Percentiles rank a stretch among this genome's conserved stretches.
phyloP scores from a whole-genome alignment of 2,329 filamentous ascomycete species.

The Colletotrichum aenigma region DNA sequence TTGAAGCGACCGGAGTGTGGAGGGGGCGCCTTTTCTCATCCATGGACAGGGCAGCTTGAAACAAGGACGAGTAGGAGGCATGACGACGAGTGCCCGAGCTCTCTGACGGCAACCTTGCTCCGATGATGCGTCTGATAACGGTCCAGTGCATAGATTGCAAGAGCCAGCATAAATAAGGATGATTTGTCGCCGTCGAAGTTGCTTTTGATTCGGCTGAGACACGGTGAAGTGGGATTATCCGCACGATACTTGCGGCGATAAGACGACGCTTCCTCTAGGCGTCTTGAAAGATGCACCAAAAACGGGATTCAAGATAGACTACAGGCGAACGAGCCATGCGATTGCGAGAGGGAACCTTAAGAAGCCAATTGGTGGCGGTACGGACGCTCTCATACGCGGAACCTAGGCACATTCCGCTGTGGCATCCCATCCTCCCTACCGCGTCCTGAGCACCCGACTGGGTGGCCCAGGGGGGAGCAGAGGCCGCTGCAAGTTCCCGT shows the following conservation, averaged over 20 bases:
- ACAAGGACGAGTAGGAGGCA: constrained; percentile 13
- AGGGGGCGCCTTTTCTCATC: neutral
- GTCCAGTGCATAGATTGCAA: neutral
- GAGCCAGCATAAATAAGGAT: neutral
- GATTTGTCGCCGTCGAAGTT: neutral
- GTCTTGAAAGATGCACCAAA: neutral
- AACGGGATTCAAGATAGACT: neutral
- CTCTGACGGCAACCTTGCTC: constrained; percentile 8
- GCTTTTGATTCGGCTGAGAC: neutral
- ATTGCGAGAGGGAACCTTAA: neutral
- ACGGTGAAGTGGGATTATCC: neutral
- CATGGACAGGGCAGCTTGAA: constrained; percentile 16
- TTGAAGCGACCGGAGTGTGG: neutral
- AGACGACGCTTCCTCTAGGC: neutral
- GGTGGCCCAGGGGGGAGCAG: neutral
- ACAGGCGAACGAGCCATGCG: constrained; percentile 12
- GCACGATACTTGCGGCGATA: neutral
- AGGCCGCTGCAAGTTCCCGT: constrained; percentile 14
- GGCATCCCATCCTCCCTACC: neutral
- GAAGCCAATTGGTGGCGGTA: constrained; percentile 16
- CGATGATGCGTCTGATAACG: constrained; percentile 7
- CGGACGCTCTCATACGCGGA: neutral
- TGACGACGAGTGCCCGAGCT: constrained; percentile 15
- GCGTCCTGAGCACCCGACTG: neutral
- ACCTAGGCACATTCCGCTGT: neutral